phyloP scores from a whole-genome alignment of 2,329 filamentous ascomycete genomes.

The Teratosphaeria zuluensis region DNA sequence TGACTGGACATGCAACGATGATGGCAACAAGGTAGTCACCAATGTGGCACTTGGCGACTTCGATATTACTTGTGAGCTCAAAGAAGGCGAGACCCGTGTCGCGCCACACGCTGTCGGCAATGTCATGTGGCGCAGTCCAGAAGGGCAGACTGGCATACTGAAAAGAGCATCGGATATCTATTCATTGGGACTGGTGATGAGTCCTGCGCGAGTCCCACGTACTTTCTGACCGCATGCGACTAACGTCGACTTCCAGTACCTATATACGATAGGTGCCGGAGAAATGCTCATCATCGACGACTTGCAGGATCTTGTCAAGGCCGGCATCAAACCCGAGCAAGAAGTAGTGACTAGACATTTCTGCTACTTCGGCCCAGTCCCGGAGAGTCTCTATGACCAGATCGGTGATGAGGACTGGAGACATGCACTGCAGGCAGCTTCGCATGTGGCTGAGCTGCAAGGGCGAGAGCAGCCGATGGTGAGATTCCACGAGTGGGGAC shows the following conservation, averaged over 20 bases:
- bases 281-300: constrained; percentile 24
- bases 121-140: constrained; percentile 32
- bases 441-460: constrained; percentile 17
- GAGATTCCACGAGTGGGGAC: constrained; percentile 23
- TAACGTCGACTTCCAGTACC: constrained; percentile 22
- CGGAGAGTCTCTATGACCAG: constrained; percentile 22
- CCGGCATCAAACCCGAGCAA: constrained; percentile 23
- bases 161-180: constrained; percentile 30
- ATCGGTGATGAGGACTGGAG: constrained; percentile 22
- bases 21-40: constrained; percentile 25
- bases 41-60: constrained; percentile 29
- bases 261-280: constrained; percentile 25
- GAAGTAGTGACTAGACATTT: constrained; percentile 27
- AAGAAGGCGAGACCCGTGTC: constrained; percentile 17
- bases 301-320: constrained; percentile 23
- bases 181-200: constrained; percentile 31
- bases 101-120: constrained; percentile 27
- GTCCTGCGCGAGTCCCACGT: constrained; percentile 8
- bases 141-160: constrained; percentile 28
- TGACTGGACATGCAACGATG: constrained; percentile 24
- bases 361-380: constrained; percentile 26
- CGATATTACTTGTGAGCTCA: constrained; percentile 26
- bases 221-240: constrained; percentile 5
- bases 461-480: constrained; percentile 22
- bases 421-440: constrained; percentile 5